phyloP scores from a whole-genome alignment of 2,329 filamentous ascomycete genomes.

The Coleophoma eucalyptorum region DNA sequence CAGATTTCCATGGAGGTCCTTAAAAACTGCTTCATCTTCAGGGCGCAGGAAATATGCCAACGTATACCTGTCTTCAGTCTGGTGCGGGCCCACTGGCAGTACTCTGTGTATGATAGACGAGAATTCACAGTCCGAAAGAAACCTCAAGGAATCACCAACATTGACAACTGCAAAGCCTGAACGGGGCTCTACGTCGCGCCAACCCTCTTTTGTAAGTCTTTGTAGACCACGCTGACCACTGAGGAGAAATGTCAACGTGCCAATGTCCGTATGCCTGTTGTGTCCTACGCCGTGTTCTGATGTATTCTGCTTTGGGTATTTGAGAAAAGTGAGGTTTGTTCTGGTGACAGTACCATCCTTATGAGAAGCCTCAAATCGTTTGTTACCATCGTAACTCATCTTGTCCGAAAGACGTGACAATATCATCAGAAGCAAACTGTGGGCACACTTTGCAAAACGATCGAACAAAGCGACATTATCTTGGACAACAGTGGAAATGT shows the following conservation, averaged over 20 bases:
- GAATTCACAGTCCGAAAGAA: slow-evolving; percentile 1
- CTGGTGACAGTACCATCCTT: not conserved
- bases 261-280: not conserved
- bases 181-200: not conserved
- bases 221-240: not conserved
- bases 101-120: slow-evolving; percentile 37
- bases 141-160: slow-evolving; percentile 1
- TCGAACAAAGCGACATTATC: slow-evolving; percentile 1
- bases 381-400: not conserved
- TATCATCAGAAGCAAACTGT: not conserved
- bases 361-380: slow-evolving; percentile 4
- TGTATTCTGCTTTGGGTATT: slow-evolving; percentile 4
- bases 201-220: not conserved
- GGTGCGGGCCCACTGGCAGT: slow-evolving; percentile 42
- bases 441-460: not conserved
- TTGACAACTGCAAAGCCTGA: slow-evolving; percentile 1
- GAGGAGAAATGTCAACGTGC: slow-evolving; percentile 1
- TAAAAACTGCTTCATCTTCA: slow-evolving; percentile 46
- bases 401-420: slow-evolving; percentile 2
- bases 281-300: slow-evolving; percentile 1
- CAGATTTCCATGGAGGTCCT: slow-evolving; percentile 47
- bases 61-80: slow-evolving; percentile 42
- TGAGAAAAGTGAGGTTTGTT: slow-evolving; percentile 3
- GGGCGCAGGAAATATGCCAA: slow-evolving; percentile 49
- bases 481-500: not conserved